Base-by-base conservation (phyloP, 1,284 basidiomycete species). In the Pseudozyma pruni region DNA sequence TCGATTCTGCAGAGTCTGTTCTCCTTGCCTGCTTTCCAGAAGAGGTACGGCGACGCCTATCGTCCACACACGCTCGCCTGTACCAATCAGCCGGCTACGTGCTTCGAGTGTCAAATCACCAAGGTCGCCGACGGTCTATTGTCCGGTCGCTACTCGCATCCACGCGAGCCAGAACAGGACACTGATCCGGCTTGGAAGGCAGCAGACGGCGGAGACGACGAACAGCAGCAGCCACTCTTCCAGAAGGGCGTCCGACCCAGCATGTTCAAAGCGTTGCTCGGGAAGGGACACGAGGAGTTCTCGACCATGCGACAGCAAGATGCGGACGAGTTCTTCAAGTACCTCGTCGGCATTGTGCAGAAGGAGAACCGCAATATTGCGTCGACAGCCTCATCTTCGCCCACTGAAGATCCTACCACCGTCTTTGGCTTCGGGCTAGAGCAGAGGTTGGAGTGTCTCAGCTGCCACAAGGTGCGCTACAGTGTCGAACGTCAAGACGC, bases 261-360 rank as follows among this genome's bases (percentile, higher is more conserved):
- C 2, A 89, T 89, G 79, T 94, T 98, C 86, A 98, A 98, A 83
- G 85, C 89, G 1, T 87, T 98, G 14, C 88, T 98, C 33, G 95
- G 95, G 3, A 91, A 91, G 75, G 93, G 93, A 0, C 95, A 98
- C 79, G 88, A 89, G 47, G 95, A 98, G 84, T 98, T 98, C 79
- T 87, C 91, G 29, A 98, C 94, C 17, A 98, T 98, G 94, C 87
- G 89, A 40, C 94, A 98, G 83, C 95, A 98, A 82, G 95, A 99
- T 79, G 89, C 94, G 1, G 94, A 97, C 79, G 95, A 98, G 83
- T 98, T 98, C 84, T 86, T 98, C 60, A 87, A 88, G 51, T 88
- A 95, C 83, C 84, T 98, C 9, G 78, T 98, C 48, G 88, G 87
- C 84, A 89, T 68, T 86, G 91, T 75, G 84, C 87, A 42, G 88